These are phyloP conservation scores for Colletotrichum nymphaeae DNA, from an alignment of 2,329 filamentous ascomycete genomes.

Conservation along the genomic window DNA sequence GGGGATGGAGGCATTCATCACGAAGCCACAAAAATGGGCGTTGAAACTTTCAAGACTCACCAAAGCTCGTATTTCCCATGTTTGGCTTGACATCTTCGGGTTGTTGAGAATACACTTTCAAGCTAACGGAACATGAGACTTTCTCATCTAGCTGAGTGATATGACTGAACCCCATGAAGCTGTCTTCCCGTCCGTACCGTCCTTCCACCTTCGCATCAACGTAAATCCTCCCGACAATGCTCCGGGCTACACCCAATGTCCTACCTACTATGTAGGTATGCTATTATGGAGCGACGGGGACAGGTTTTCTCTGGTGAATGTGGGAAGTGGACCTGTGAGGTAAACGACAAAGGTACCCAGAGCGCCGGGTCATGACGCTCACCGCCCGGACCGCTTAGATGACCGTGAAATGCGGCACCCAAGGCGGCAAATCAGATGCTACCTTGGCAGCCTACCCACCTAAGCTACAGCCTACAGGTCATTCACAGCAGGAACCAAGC, in stretches of 20 bases:
- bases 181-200: not conserved
- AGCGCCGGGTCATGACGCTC: constrained; percentile 13
- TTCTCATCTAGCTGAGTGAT: not conserved
- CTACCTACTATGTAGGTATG: too few relatives aligned
- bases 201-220: constrained; percentile 5
- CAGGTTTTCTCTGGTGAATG: not conserved
- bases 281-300: too few relatives aligned
- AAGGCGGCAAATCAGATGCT: not conserved
- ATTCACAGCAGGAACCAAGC: not conserved
- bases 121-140: not conserved
- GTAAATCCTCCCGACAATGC: constrained; percentile 13
- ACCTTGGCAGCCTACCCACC: not conserved
- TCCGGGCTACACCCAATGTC: too few relatives aligned
- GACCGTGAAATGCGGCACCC: not conserved
- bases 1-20: not conserved
- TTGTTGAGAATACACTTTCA: not conserved
- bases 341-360: not conserved
- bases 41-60: too few relatives aligned
- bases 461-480: constrained; percentile 11
- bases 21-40: not conserved
- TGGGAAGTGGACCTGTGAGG: not conserved
- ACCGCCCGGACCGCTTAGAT: constrained; percentile 7
- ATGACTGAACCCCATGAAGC: not conserved
- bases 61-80: too few relatives aligned
- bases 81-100: not conserved